Percentiles rank a stretch among this genome's conserved stretches.
Evolutionary conservation across 2,329 filamentous ascomycete species (phyloP).

Genomic region (Beauveria asiatica): DNA sequence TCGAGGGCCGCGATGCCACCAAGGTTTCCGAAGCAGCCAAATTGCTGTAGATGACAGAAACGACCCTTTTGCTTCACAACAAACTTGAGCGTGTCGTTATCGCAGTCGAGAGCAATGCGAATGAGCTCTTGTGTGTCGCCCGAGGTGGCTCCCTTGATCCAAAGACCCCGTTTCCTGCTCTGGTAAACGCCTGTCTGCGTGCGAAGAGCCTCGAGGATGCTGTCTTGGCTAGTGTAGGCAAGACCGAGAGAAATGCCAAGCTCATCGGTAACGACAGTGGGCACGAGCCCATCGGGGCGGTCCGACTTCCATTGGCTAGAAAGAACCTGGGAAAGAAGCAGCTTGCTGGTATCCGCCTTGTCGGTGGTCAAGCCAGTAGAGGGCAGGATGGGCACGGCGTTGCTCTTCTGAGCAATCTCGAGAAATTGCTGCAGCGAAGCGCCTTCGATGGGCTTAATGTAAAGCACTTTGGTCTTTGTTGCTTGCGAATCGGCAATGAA

Average conservation of each 20-base stretch:
- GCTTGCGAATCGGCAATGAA: conserved; percentile 38
- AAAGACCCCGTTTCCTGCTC: conserved; percentile 87
- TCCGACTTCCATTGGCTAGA: conserved; percentile 72
- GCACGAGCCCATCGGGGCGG: conserved; percentile 71
- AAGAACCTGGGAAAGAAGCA: conserved; percentile 60
- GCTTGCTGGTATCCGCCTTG: conserved; percentile 47
- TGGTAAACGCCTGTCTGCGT: conserved; percentile 83
- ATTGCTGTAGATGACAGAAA: conserved; percentile 90
- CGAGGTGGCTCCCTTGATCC: conserved; percentile 93
- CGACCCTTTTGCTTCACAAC: conserved; percentile 81
- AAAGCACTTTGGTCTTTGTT: conserved; percentile 39
- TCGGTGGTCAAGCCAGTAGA: conserved; percentile 62
- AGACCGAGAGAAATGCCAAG: conserved; percentile 74
- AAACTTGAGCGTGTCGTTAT: conserved; percentile 86
- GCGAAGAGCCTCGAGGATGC: conserved; percentile 74
- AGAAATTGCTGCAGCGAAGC: conserved; percentile 38
- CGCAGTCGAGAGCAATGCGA: conserved; percentile 79
- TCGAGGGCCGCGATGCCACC: conserved; percentile 76
- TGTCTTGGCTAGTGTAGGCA: conserved; percentile 91
- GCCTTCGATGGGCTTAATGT: conserved; percentile 41
- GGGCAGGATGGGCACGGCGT: conserved; percentile 66
- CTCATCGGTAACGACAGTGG: conserved; percentile 88
- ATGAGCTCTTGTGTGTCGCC: conserved; percentile 89
- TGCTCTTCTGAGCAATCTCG: conserved; percentile 38
- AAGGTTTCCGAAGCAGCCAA: conserved; percentile 85